These are phyloP conservation scores for Boletales sp. DNA, from an alignment of 768 basidiomycete genomes.

Conservation along the genomic window DNA sequence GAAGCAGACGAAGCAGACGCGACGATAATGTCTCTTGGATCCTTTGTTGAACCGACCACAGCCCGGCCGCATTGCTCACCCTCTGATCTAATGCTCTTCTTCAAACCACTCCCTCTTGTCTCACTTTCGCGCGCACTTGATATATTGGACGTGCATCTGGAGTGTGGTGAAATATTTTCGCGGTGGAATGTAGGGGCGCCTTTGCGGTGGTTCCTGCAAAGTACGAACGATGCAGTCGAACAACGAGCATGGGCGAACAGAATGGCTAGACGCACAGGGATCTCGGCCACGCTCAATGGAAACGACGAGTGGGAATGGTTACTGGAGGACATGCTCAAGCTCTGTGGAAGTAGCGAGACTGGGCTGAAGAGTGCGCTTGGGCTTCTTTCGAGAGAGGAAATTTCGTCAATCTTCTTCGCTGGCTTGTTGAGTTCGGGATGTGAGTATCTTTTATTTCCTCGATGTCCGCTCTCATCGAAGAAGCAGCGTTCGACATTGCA, in stretches of 20 bases:
- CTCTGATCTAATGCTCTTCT: conserved; percentile 74
- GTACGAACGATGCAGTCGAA: conserved; percentile 56
- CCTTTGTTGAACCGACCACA: conserved; percentile 75
- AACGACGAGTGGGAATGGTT: conserved; percentile 84
- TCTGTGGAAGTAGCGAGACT: conserved; percentile 60
- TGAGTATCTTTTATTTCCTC: conserved; percentile 43
- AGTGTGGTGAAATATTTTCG: conserved; percentile 87
- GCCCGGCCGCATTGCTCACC: conserved; percentile 53
- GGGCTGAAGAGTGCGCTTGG: conserved; percentile 78
- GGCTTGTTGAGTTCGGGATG: conserved; percentile 86
- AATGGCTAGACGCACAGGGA: conserved; percentile 72
- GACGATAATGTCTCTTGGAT: conserved; percentile 75
- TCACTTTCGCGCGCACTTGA: conserved; percentile 84
- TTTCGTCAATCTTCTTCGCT: conserved; percentile 78
- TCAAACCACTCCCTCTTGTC: conserved; percentile 69
- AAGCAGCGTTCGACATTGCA: conserved; percentile 64
- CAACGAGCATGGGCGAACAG: conserved; percentile 85
- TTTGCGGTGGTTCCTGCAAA: conserved; percentile 87
- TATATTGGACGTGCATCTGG: conserved; percentile 89
- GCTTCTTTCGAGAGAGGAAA: conserved; percentile 62
- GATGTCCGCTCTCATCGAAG: conserved; percentile 7
- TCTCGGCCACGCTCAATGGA: conserved; percentile 49
- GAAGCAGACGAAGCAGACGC: conserved; percentile 77
- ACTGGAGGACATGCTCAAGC: conserved; percentile 85
- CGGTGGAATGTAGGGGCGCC: conserved; percentile 84